Base-by-base conservation (phyloP, 1,139 yeast species). In the Lodderomyces metapsilosis region DNA sequence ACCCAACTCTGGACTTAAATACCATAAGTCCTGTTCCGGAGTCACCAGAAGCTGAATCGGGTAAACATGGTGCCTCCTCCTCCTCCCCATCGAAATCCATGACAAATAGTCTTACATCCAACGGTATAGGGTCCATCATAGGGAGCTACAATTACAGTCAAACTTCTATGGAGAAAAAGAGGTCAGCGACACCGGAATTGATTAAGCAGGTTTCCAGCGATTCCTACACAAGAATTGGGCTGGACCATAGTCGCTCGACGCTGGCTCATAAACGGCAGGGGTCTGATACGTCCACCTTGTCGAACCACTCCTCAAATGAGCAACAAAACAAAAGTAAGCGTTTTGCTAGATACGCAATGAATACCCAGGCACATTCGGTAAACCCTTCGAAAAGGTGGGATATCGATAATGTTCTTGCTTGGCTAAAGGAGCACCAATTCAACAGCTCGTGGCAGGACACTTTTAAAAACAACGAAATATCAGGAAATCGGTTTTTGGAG, bases 381-480 rank as follows among this genome's bases (percentile, higher is more conserved):
- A 54, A 50, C 35, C 43, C 59, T 3, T 52, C 64, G 12, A 54
- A 54, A 12, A 57, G 54, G 38, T 88, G 97, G 97, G 78, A 84
- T 4, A 68, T 78, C 51, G 78, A 74, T 12, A 71, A 85, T 42
- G 94, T 88, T 0, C 45, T 74, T 1, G 58, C 64, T 36, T 89
- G 96, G 95, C 68, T 89, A 22, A 83, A 77, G 12, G 52, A 59
- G 16, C 75, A 88, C 56, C 74, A 76, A 25, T 89, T 89, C 60
- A 85, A 86, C 48, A 75, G 73, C 5, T 72, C 83, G 10, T 89
- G 96, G 96, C 68, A 75, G 23, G 78, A 71, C 9, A 74, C 83
- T 9, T 85, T 88, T 57, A 66, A 66, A 28, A 68, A 72, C 36
- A 75, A 82, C 48, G 80, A 80, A 43, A 70, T 88, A 2, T 68